Base-by-base conservation (phyloP, 345 rosid genomes). In the Eucalyptus rudis region DNA sequence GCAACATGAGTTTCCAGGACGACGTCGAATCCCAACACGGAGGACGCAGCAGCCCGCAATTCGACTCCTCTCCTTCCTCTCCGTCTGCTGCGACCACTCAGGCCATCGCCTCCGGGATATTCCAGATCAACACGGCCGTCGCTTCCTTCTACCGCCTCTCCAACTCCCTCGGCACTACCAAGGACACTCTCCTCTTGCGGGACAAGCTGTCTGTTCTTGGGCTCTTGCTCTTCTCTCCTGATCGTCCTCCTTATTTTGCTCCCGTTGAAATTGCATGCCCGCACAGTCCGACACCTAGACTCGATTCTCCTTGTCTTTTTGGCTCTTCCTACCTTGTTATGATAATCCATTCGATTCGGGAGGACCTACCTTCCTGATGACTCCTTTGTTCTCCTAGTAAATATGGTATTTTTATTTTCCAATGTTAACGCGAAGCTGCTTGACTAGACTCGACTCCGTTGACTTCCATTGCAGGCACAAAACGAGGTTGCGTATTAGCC, bases 401-500 rank as follows among this genome's bases (percentile, higher is more conserved):
- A 17, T 20, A 5, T 33, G 44, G 81, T 36, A 9, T 66, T 66
- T 16, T 56, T 56, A 15, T 36, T 20, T 20, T 36, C 7, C 47
- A 7, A 19, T 76, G 13, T 22, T 20, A 11, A 20, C 27, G 84
- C 84, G 6, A 76, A 76, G 25, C 84, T 40, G 27, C 84, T 76
- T 76, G 84, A 76, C 83, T 20, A 6, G 84, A 40, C 84, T 76
- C 84, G 44, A 36, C 68, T n/a, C 76, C 76, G 76, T 76, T 76
- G 84, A 76, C 84, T 40, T 76, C 84, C 47, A 3, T 40, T 40
- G 13, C 93, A 98, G 99, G 93, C 99, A 94, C 90, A 95, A 95
- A 94, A 97, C 97, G 59, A 95, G 98, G 89, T 90, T 94, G 45
- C 95, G 95, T 92, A 97, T 97, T 44, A 96, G 97, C 89, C 95